Percentiles rank a stretch among this genome's conserved stretches.
Conservation (phyloP, 495 filamentous ascomycete genomes). For the Neurospora pannonica region DNA sequence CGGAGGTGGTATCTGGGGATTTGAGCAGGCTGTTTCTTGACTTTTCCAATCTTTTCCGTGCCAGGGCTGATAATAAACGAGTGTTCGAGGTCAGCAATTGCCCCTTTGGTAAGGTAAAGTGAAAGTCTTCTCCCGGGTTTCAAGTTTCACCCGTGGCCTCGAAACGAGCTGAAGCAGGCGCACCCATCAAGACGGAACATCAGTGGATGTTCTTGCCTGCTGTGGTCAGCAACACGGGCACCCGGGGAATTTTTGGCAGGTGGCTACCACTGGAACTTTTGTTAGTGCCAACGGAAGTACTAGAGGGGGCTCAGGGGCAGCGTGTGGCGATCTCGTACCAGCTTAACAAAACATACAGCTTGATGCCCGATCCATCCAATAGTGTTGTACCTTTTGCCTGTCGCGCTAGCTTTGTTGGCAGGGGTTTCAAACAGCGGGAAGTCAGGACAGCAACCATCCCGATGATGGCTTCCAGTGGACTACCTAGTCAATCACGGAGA, state of each 20-base stretch:
- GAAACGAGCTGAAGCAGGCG: not conserved
- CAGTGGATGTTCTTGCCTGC: not conserved
- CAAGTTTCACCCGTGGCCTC: not conserved
- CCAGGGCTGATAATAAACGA: not conserved
- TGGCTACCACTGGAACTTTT: not conserved
- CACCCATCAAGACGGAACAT: not conserved
- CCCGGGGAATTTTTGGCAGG: not conserved
- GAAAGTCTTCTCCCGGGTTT: not conserved
- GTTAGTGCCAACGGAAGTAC: not conserved
- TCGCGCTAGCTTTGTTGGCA: not conserved
- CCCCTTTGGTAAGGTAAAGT: not conserved
- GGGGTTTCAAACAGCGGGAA: not conserved
- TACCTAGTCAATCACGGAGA: not conserved
- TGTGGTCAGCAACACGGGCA: not conserved
- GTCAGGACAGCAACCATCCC: not conserved
- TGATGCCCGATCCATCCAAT: not conserved
- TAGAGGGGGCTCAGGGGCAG: not conserved
- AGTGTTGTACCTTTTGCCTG: not conserved
- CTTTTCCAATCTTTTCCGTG: not conserved
- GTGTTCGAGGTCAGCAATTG: not conserved
- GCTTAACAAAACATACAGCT: not conserved
- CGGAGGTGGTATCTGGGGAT: not conserved
- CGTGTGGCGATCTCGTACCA: not conserved
- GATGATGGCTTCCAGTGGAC: not conserved
- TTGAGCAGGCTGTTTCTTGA: not conserved